A percentile compares a stretch with the other conserved stretches of the same genome.
Conservation (phyloP, 208 protist genomes). For the Crithidia fasciculata region DNA sequence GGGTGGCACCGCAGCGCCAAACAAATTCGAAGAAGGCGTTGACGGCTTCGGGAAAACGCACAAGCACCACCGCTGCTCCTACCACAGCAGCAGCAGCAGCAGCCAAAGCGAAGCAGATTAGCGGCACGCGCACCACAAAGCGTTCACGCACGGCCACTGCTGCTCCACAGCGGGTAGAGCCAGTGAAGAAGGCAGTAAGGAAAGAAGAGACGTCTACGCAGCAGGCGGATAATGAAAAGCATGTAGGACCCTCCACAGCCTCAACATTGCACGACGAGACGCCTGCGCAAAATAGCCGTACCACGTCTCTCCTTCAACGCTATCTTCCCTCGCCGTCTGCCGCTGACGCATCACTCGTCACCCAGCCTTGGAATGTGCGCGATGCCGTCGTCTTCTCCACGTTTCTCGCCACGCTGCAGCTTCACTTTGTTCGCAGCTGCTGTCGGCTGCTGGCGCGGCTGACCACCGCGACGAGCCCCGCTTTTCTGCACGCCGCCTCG, state of each 20-base stretch:
- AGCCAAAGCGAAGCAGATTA: too few species aligned
- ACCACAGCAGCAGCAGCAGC: too few species aligned
- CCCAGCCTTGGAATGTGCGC: constrained; percentile 6
- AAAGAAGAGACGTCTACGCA: background rate
- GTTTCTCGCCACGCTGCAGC: constrained; percentile 46
- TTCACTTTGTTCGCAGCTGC: constrained; percentile 32
- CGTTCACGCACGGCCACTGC: background rate
- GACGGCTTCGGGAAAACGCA: background rate
- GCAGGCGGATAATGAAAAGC: background rate
- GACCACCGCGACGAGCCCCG: constrained; percentile 23
- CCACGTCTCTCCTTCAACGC: constrained; percentile 8
- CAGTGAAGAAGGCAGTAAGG: background rate
- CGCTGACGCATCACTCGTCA: background rate
- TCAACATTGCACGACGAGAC: background rate
- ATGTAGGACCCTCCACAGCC: background rate
- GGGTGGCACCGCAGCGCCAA: too few species aligned
- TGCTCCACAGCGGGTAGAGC: background rate
- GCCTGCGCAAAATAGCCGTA: background rate
- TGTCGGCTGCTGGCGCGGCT: constrained; percentile 40
- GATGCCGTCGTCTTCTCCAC: constrained; percentile 21
- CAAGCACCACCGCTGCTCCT: background rate
- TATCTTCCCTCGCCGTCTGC: background rate
- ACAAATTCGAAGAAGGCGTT: too few species aligned
- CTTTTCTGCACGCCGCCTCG: constrained; percentile 26
- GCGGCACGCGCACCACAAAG: too few species aligned